A percentile compares a stretch with the other conserved stretches of the same genome.
Conservation (phyloP, 2,329 filamentous ascomycete species). For the Cylindrodendrum hubeiense region DNA sequence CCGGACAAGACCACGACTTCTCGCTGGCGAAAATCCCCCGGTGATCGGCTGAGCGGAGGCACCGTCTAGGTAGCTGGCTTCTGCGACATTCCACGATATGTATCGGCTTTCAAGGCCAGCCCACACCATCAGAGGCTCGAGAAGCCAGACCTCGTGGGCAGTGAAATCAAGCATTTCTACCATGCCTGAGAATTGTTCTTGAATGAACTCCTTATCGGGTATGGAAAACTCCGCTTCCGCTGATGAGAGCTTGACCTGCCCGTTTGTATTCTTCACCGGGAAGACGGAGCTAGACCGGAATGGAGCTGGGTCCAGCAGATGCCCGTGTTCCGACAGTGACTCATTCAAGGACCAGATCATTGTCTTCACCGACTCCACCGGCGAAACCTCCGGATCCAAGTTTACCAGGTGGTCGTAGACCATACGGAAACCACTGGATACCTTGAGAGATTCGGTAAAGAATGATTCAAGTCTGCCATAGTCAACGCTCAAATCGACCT, state of each 20-base stretch:
- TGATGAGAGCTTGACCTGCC: slow-evolving; percentile 27
- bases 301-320: slow-evolving; percentile 32
- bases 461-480: slow-evolving; percentile 35
- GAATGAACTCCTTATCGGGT: slow-evolving; percentile 32
- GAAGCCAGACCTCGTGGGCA: slow-evolving; percentile 35
- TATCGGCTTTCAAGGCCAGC: slow-evolving; percentile 36
- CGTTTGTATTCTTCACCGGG: slow-evolving; percentile 22
- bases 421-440: slow-evolving; percentile 29
- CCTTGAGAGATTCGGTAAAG: slow-evolving; percentile 32
- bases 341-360: slow-evolving; percentile 34
- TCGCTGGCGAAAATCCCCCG: slow-evolving; percentile 22
- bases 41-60: background rate
- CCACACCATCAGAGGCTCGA: slow-evolving; percentile 35
- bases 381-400: background rate
- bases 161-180: slow-evolving; percentile 39
- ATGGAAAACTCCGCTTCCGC: slow-evolving; percentile 35
- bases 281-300: slow-evolving; percentile 27
- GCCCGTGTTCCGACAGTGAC: slow-evolving; percentile 30
- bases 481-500: slow-evolving; percentile 34
- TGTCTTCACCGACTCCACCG: background rate
- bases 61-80: background rate
- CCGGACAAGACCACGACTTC: slow-evolving; percentile 34
- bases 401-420: slow-evolving; percentile 31
- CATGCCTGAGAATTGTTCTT: slow-evolving; percentile 24
- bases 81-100: slow-evolving; percentile 35